phyloP scores from a whole-genome alignment of 2,329 filamentous ascomycete species.

The Colletotrichum sp. region DNA sequence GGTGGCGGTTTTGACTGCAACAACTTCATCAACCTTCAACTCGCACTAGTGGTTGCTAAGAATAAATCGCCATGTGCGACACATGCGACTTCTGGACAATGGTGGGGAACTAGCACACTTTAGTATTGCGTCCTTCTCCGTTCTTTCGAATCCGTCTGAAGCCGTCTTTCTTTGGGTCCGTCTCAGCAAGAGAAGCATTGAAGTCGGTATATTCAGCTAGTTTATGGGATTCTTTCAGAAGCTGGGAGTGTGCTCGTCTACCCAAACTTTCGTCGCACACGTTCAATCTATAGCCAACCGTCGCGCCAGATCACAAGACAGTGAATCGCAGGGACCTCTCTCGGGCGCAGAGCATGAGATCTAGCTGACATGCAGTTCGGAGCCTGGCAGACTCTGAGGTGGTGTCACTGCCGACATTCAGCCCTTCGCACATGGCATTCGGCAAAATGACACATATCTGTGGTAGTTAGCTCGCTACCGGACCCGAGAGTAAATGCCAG shows the following conservation, averaged over 20 bases:
- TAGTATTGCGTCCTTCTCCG: neutral
- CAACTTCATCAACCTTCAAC: neutral
- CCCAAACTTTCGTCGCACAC: neutral
- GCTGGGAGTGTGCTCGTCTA: neutral
- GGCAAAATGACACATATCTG: neutral
- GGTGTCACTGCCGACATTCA: neutral
- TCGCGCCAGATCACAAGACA: neutral
- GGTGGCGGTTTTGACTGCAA: neutral
- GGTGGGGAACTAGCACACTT: neutral
- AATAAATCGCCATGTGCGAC: neutral
- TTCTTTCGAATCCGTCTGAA: neutral
- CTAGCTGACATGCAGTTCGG: neutral
- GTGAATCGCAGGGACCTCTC: neutral
- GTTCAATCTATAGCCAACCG: neutral
- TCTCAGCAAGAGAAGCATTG: neutral
- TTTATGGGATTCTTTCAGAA: neutral
- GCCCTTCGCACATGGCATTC: neutral
- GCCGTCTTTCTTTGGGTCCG: neutral
- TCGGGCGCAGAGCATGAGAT: neutral
- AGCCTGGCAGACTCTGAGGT: neutral
- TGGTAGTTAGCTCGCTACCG: neutral
- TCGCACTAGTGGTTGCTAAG: neutral
- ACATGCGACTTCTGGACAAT: neutral
- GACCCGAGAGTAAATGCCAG: neutral
- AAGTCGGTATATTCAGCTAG: neutral